Evolutionary conservation across 2,329 filamentous ascomycete genomes (phyloP).

Genomic region (Colletotrichum sp.): DNA sequence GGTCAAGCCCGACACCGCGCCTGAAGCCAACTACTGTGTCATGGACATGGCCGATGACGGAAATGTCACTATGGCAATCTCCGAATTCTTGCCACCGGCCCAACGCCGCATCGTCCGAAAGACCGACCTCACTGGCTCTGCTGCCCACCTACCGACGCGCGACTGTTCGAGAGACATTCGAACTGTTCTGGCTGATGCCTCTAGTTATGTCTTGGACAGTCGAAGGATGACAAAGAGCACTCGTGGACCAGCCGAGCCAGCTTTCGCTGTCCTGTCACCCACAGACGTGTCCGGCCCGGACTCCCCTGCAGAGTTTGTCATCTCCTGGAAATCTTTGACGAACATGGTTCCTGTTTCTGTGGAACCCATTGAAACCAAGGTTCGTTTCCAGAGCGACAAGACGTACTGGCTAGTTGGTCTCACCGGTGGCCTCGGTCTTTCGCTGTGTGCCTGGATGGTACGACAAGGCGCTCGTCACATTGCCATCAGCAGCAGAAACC

Average conservation of each 20-base stretch:
- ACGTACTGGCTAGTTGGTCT: conserved; percentile 38
- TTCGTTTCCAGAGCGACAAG: not conserved
- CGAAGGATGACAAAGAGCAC: not conserved
- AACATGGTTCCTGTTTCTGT: not conserved
- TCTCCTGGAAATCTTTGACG: not conserved
- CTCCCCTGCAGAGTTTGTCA: not conserved
- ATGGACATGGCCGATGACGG: not conserved
- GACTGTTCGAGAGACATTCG: not conserved
- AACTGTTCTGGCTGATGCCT: not conserved
- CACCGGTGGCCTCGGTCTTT: conserved; percentile 34
- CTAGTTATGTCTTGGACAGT: not conserved
- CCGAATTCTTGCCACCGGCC: not conserved
- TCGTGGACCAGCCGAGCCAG: not conserved
- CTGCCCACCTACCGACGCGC: not conserved
- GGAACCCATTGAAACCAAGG: not conserved
- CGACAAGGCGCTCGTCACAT: conserved; percentile 35
- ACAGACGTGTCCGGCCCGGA: not conserved
- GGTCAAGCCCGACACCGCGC: not conserved
- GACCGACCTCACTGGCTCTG: not conserved
- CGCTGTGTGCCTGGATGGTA: conserved; percentile 40
- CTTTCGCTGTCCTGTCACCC: not conserved
- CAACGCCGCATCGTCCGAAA: not conserved
- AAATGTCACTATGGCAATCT: not conserved
- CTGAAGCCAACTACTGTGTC: not conserved
- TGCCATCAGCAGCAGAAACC: conserved; percentile 39